Percentiles rank a stretch among this genome's conserved stretches.
phyloP scores from a whole-genome alignment of 2,329 filamentous ascomycete species.

The Orbilia javanica region DNA sequence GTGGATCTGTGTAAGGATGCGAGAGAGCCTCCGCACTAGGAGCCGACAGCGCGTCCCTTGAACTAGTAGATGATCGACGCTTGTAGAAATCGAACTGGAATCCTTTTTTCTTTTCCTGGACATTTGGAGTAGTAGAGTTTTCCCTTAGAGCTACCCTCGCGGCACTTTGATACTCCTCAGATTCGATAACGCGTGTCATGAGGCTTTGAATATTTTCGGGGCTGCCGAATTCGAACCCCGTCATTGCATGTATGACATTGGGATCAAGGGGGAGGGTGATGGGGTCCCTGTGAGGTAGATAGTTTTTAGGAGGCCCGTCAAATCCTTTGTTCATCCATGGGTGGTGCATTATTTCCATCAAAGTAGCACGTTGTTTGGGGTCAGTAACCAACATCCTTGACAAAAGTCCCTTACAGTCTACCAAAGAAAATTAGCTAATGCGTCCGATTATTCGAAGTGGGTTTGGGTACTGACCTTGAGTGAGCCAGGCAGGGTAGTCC shows the following conservation, averaged over 20 bases:
- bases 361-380: constrained; percentile 91
- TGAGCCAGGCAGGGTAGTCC: constrained; percentile 94
- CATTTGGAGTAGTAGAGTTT: constrained; percentile 59
- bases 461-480: constrained; percentile 66
- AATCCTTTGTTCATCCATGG: constrained; percentile 93
- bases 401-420: constrained; percentile 86
- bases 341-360: constrained; percentile 91
- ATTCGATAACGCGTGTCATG: constrained; percentile 86
- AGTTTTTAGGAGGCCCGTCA: constrained; percentile 86
- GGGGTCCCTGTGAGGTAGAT: constrained; percentile 84
- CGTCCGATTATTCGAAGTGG: constrained; percentile 76
- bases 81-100: constrained; percentile 98
- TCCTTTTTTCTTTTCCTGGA: constrained; percentile 83
- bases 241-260: constrained; percentile 91
- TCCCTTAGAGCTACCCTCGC: constrained; percentile 74
- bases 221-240: constrained; percentile 95
- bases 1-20: constrained; percentile 80
- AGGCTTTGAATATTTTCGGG: constrained; percentile 85
- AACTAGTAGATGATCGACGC: constrained; percentile 86
- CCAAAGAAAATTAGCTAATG: constrained; percentile 68
- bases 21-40: constrained; percentile 85
- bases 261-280: constrained; percentile 85
- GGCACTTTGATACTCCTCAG: constrained; percentile 91
- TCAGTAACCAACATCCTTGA: constrained; percentile 95
- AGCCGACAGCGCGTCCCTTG: constrained; percentile 84